Conservation (phyloP, 1,284 basidiomycete species). For the Cystobasidium sp. region DNA sequence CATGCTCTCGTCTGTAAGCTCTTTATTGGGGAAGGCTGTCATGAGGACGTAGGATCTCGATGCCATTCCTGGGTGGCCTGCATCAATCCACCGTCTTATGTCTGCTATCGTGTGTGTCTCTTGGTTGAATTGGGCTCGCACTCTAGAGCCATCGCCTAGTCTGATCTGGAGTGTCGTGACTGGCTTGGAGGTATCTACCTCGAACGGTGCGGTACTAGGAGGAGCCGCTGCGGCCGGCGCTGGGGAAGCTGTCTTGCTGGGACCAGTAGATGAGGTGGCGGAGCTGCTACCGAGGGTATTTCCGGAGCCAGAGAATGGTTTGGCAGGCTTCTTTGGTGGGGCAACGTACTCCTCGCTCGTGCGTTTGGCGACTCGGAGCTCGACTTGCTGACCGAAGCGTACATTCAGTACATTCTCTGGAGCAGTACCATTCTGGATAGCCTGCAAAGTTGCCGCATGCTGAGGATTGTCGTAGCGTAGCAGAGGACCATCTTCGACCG, state of each 20-base stretch:
- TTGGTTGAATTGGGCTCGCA: constrained; percentile 81
- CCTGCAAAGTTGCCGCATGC: constrained; percentile 72
- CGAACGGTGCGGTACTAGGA: constrained; percentile 66
- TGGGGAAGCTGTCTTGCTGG: constrained; percentile 57
- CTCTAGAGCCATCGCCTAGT: constrained; percentile 88
- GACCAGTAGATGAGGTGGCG: constrained; percentile 26
- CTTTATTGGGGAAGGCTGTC: constrained; percentile 79
- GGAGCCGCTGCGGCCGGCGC: constrained; percentile 45
- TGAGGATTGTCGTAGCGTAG: constrained; percentile 81
- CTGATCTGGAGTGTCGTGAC: constrained; percentile 90
- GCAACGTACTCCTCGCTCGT: constrained; percentile 75
- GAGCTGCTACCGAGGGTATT: constrained; percentile 70
- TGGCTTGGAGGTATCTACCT: constrained; percentile 78
- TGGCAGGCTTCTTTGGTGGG: constrained; percentile 59
- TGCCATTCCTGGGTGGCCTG: constrained; percentile 75
- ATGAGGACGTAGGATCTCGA: constrained; percentile 76
- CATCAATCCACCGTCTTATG: constrained; percentile 83
- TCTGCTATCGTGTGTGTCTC: constrained; percentile 82
- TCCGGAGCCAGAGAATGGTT: constrained; percentile 75
- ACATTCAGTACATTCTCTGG: constrained; percentile 80
- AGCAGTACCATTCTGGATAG: constrained; percentile 81
- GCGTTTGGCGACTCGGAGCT: constrained; percentile 78
- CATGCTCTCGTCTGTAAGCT: constrained; percentile 68
- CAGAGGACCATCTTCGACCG: constrained; percentile 85
- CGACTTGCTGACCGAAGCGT: constrained; percentile 77